Base-by-base conservation (phyloP, 129 eudicot genomes). In the Tagetes erecta region DNA sequence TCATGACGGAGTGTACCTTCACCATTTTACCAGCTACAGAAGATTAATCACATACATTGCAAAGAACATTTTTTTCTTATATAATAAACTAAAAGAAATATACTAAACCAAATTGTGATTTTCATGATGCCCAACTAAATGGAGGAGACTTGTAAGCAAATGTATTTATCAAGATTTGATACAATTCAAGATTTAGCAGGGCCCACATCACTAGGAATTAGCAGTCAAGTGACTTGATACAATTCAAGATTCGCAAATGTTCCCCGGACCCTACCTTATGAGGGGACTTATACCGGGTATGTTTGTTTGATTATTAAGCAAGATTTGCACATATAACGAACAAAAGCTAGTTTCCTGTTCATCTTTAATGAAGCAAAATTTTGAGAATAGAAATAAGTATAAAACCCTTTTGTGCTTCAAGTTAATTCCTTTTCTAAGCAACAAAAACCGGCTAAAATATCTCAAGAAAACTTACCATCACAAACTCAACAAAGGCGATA, bases 401-500 rank as follows among this genome's bases (percentile, higher is more conserved):
- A 42, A 5, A 67, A 67, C 13, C 41, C 5, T 35, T 35, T 60
- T 44, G 40, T 20, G 51, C 41, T 38, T 5, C 36, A 12, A 60
- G 9, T 12, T 60, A 36, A 34, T 59, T 45, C 72, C 31, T n/a
- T 30, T 50, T 50, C 51, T 50, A 9, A 51, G 71, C 64, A 76
- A 42, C 37, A 67, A 53, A 67, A 31, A 55, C 13, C 3, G 35
- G 44, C 6, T 13, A 13, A 31, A 41, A 67, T 33, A 9, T 10
- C 13, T 53, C 39, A 41, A 3, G 13, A 42, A 42, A 55, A 79
- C 72, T 80, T 84, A 92, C 98, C 96, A 89, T 92, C 52, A 87
- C 96, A 75, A 92, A 92, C 89, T 92, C 98, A 73, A 92, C 98
- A 70, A 92, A 92, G 39, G 98, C 98, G 71, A 92, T 92, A 76